Evolutionary conservation across 257 asterid genomes (phyloP).

Genomic region (Echites panduratus): DNA sequence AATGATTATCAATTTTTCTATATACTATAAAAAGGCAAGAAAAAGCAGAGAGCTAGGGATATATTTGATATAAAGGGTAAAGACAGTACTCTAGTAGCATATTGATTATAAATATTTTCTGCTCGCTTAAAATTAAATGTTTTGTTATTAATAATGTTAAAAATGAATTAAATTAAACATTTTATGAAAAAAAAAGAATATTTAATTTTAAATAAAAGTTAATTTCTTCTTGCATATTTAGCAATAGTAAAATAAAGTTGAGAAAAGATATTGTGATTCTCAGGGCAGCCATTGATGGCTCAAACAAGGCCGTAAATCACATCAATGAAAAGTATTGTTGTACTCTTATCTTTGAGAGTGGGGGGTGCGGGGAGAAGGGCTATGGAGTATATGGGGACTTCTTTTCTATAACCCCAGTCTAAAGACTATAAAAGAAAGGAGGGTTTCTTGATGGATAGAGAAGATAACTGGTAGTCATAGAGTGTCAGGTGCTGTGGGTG

Average conservation of each 20-base stretch:
- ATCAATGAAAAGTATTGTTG: conserved; percentile 54
- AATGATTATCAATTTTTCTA: conserved; percentile 13
- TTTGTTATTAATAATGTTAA: no score
- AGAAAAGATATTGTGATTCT: conserved; percentile 10
- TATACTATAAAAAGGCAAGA: conserved; percentile 5
- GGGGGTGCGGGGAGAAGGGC: conserved; percentile 10
- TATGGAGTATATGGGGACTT: background rate
- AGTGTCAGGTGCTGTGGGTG: conserved; percentile 8
- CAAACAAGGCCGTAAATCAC: conserved; percentile 56
- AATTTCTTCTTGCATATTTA: conserved; percentile 3
- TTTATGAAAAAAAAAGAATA: no score
- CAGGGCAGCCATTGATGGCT: conserved; percentile 36
- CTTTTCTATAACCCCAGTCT: conserved; percentile 22
- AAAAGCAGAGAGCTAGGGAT: background rate
- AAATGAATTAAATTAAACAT: no score
- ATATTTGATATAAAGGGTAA: conserved; percentile 18
- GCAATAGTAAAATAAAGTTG: conserved; percentile 8
- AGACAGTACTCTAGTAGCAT: background rate
- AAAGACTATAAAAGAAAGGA: conserved; percentile 16
- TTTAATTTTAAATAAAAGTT: no score
- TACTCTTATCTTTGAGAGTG: conserved; percentile 11
- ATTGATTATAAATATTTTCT: conserved; percentile 13
- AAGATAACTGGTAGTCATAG: conserved; percentile 2
- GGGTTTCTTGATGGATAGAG: conserved; percentile 25
- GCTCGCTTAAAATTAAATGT: no score